Conservation (phyloP, 2,329 filamentous ascomycete genomes). For the Mollisiaceae sp. region DNA sequence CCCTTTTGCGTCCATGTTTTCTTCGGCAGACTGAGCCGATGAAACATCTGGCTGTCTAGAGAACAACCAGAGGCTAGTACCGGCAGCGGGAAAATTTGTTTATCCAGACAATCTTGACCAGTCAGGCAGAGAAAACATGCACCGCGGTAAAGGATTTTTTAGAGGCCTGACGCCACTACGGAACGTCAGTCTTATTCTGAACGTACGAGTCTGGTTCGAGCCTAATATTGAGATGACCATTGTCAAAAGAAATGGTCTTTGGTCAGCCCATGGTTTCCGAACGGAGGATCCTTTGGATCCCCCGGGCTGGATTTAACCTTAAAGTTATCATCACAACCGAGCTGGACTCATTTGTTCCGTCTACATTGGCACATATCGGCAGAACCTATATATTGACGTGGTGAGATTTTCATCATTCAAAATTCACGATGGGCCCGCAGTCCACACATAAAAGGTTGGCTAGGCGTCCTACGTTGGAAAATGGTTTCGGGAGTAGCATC, state of each 20-base stretch:
- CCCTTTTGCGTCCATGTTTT: too few species aligned
- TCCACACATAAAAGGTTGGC: background rate
- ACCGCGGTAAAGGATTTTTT: background rate
- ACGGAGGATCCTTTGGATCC: background rate
- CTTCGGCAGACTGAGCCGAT: background rate
- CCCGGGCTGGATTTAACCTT: conserved; percentile 10
- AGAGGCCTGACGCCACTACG: background rate
- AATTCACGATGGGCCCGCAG: background rate
- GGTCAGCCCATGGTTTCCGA: background rate
- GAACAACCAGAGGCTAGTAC: background rate
- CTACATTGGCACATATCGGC: conserved; percentile 12
- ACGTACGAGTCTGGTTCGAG: conserved; percentile 3
- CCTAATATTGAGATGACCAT: background rate
- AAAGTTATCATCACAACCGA: background rate
- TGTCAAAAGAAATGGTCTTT: background rate
- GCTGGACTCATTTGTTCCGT: conserved; percentile 3
- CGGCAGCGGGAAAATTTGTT: background rate
- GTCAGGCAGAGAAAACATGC: background rate
- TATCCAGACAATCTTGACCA: background rate
- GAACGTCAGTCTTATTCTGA: background rate
- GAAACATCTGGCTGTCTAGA: background rate
- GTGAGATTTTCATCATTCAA: conserved; percentile 2
- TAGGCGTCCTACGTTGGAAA: background rate
- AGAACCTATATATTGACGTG: conserved; percentile 14
- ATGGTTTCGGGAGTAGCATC: background rate